A percentile compares a stretch with the other conserved stretches of the same genome.
Evolutionary conservation across 2,329 filamentous ascomycete genomes (phyloP).

Genomic region (Proliferodiscus dingleyae): DNA sequence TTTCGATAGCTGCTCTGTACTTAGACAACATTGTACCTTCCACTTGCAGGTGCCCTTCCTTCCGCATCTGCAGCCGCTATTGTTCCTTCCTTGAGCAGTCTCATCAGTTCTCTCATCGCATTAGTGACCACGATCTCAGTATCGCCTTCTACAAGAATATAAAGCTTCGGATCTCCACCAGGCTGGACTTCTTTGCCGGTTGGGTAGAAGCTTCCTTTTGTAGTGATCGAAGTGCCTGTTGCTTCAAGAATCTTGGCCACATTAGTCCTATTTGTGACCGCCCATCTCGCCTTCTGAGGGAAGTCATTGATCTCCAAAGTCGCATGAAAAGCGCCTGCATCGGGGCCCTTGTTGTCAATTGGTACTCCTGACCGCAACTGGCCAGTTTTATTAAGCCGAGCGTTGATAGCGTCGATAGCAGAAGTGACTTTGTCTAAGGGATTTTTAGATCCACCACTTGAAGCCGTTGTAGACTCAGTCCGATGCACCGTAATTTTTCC

Average conservation of each 20-base stretch:
- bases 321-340: slow-evolving; percentile 93
- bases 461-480: slow-evolving; percentile 50
- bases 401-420: slow-evolving; percentile 88
- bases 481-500: slow-evolving; percentile 70
- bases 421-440: slow-evolving; percentile 81
- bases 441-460: slow-evolving; percentile 45
- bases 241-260: slow-evolving; percentile 96
- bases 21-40: slow-evolving; percentile 82
- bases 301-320: slow-evolving; percentile 99
- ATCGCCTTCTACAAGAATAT: slow-evolving; percentile 95
- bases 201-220: slow-evolving; percentile 88
- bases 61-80: slow-evolving; percentile 86
- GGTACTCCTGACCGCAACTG: slow-evolving; percentile 88
- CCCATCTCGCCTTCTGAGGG: slow-evolving; percentile 97
- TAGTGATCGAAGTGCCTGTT: slow-evolving; percentile 93
- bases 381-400: slow-evolving; percentile 81
- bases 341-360: slow-evolving; percentile 97
- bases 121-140: slow-evolving; percentile 88
- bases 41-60: slow-evolving; percentile 69
- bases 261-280: slow-evolving; percentile 96
- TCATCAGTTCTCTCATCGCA: slow-evolving; percentile 84
- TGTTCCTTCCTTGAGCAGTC: slow-evolving; percentile 83
- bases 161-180: slow-evolving; percentile 83
- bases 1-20: slow-evolving; percentile 4
- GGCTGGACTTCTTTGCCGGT: slow-evolving; percentile 73